Evolutionary conservation across 768 basidiomycete genomes (phyloP), one percentile per base, ranked within the genome.

Genomic region (Rhizopogon roseolus): DNA sequence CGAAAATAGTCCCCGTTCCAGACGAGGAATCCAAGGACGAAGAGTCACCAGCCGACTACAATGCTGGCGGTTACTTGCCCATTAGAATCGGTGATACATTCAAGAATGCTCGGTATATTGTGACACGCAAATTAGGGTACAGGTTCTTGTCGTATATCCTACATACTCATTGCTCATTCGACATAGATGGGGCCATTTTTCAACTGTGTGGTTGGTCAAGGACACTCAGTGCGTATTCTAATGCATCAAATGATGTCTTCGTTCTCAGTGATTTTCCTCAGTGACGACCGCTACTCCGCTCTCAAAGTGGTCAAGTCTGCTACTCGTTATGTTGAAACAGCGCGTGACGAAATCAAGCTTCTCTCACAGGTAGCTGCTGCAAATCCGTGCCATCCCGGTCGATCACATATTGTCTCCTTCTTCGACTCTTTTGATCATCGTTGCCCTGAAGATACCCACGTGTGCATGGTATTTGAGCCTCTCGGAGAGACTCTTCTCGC

Each of bases 221-320:
- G 91, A 93, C 66, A 70, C 74, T 27, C 71, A 81, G 90, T 92
- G 60, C 65, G 89, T 79, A 42, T 48, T 48, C 44, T 40, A 61
- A 49, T 49, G 39, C 41, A 48, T 53, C 22, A 50, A 22, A 34
- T 49, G 44, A 44, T 40, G 32, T 14, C 42, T 29, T 54, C 50
- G 45, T 16, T 14, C 38, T 42, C 34, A 58, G 53, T 66, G 55
- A 57, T 58, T 37, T 38, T 41, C 27, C 37, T 25, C 61, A 95
- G 93, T 6, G 75, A 78, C 41, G 78, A 80, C 32, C 76, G 81
- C 40, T 93, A 94, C 70, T 92, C 92, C 42, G 93, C 93, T 14
- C 81, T 97, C 66, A 97, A 97, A 70, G 86, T 97, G 53, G 91
- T 95, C 71, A 96, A 96, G 73, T 96, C 94, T 28, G 95, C 93